Base-by-base conservation (phyloP, 2,329 filamentous ascomycete genomes). In the Aspergillus calidoustus region DNA sequence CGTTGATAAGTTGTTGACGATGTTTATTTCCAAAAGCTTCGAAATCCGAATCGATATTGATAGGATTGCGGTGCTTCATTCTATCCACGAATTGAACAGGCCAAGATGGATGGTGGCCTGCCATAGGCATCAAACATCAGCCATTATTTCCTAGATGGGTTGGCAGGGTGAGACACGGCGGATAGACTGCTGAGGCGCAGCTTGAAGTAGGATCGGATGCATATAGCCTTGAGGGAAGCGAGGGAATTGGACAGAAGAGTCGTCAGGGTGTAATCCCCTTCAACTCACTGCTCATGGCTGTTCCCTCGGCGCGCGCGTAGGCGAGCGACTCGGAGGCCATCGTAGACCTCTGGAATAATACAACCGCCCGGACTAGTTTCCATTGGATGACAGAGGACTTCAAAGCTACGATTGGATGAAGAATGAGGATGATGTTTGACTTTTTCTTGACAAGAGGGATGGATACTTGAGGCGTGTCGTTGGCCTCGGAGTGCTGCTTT, bases 81-180 rank as follows among this genome's bases (percentile, higher is more conserved):
- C 22, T 8, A 54, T 43, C 22, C 34, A 44, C 19, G 31, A n/a
- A 43, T 47, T 31, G n/a, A 23, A 59, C 22, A n/a, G 28, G 31
- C 30, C 52, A 48, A 55, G 17, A 3, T 41, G 25, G 47, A 44
- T 38, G 34, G 43, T 44, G 34, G 30, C 28, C 38, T 49, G 58
- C 41, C 58, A 52, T 55, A 41, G 11, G 34, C 34, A 49, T 60
- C 38, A 43, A 52, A 55, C 47, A 34, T 38, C 23, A 28, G 23
- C 58, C n/a, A 57, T 31, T 41, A 25, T 51, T 51, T 34, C 47
- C 46, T 34, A 50, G 23, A 54, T 31, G 43, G 48, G 41, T 57
- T 57, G 59, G 23, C 34, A 46, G 53, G 51, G 44, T 64, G 56
- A 65, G 60, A 65, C 64, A 60, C 58, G 54, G 38, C 54, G 22